Base-by-base conservation (phyloP, 148 eudicot species). In the Oxyria digyna region DNA sequence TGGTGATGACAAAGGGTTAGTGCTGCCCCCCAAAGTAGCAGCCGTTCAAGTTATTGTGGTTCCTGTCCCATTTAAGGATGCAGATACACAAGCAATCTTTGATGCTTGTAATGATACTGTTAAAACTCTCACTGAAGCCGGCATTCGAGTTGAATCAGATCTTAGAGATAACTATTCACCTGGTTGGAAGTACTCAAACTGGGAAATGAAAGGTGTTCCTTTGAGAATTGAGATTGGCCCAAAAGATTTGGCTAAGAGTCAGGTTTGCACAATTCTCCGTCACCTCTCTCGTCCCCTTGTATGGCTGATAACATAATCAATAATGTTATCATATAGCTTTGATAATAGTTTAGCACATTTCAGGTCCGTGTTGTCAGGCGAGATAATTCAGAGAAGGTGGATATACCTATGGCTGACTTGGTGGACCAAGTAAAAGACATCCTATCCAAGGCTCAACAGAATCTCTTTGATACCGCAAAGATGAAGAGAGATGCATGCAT, bases 141-240 rank as follows among this genome's bases (percentile, higher is more conserved):
- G 99, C 63, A 14, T 95, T 37, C n/a, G 89, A 48, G 96, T 81
- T 46, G 93, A 91, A 72, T 71, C 87, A 6, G 99, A 95, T 79
- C 80, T 84, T 49, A 84, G 99, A 72, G 97, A 91, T 62, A 94
- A 94, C 67, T 95, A 95, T 81, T 88, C 99, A 14, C 99, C 99
- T n/a, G 98, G 99, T 23, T 95, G 99, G 99, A 95, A 95, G 77
- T 95, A 95, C 54, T 95, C 99, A 17, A 86, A 91, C 21, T 95
- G 99, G 99, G 99, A 95, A 75, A 81, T 95, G 93, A 91, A 88
- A 83, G 99, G 99, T 69, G 97, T 95, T 73, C 99, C 99, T 73
- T 72, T 95, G 62, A 87, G 99, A 78, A 83, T 95, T 62, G 99
- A 95, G 82, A 95, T 95, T 48, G 99, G 99, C 13, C 99, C 99